Evolutionary conservation across 306 rosid species (phyloP).

Genomic region (Rubus parviflorus): DNA sequence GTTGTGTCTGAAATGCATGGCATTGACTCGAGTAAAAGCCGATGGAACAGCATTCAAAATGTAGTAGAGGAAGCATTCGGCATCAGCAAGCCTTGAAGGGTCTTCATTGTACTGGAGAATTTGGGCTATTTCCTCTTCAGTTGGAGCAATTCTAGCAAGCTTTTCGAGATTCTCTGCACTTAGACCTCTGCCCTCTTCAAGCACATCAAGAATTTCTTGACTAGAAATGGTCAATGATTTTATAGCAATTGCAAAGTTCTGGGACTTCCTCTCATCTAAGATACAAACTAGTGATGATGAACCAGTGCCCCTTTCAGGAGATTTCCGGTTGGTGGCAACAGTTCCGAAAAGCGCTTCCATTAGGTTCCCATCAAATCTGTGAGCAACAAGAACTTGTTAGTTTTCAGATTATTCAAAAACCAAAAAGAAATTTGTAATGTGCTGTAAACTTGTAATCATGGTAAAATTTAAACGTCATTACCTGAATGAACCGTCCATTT

Average conservation of each 20-base stretch:
- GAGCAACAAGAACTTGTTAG: background rate
- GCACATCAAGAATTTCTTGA: constrained; percentile 58
- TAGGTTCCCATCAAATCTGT: constrained; percentile 82
- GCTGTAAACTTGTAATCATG: too few species aligned
- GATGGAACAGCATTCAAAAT: constrained; percentile 76
- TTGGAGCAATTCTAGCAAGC: constrained; percentile 67
- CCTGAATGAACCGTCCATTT: constrained; percentile 80
- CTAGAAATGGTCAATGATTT: constrained; percentile 64
- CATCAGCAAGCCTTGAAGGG: constrained; percentile 62
- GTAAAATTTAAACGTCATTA: constrained; percentile 21
- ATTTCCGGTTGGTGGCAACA: constrained; percentile 49
- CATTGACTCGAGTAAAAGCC: constrained; percentile 69
- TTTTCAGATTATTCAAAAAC: background rate
- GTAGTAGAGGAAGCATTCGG: constrained; percentile 75
- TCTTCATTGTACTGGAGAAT: constrained; percentile 65
- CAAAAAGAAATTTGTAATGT: background rate
- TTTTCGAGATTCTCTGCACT: constrained; percentile 68
- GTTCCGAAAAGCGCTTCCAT: constrained; percentile 92
- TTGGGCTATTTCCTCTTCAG: constrained; percentile 65
- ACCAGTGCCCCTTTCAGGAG: constrained; percentile 40
- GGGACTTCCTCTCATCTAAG: constrained; percentile 76
- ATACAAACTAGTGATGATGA: constrained; percentile 41
- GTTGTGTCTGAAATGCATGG: constrained; percentile 69
- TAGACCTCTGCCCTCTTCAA: constrained; percentile 73
- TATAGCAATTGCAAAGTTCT: constrained; percentile 79